Conservation (phyloP, 257 asterid species). For the Leptodermis oblonga region DNA sequence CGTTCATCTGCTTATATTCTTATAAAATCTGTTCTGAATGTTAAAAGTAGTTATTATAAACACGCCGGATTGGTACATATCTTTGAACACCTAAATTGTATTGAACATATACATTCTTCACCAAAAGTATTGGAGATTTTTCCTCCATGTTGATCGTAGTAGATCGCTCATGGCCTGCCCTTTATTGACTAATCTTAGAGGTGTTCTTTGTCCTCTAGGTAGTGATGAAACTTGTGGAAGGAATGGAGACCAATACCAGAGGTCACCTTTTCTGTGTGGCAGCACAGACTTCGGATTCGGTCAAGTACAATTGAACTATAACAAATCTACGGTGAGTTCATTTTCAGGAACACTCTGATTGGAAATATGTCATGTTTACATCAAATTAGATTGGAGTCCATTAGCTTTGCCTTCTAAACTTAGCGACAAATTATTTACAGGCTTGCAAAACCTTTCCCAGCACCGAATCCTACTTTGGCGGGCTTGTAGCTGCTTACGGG, state of each 20-base stretch:
- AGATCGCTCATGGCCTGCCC: background rate
- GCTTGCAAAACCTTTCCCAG: constrained; percentile 43
- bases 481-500: constrained; percentile 44
- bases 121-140: background rate
- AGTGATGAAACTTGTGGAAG: constrained; percentile 21
- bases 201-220: constrained; percentile 24
- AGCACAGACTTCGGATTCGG: constrained; percentile 31
- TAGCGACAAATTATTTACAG: constrained; percentile 28
- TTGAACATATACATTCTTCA: background rate
- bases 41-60: background rate
- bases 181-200: background rate
- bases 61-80: background rate
- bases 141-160: background rate
- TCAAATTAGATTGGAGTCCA: background rate
- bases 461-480: constrained; percentile 46
- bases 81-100: background rate
- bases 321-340: constrained; percentile 44
- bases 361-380: background rate
- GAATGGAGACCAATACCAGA: constrained; percentile 27
- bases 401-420: background rate
- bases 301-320: constrained; percentile 41
- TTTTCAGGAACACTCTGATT: background rate
- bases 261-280: constrained; percentile 27
- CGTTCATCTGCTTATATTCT: constrained; percentile 3
- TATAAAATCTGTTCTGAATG: background rate